Base-by-base conservation (phyloP, 2,329 filamentous ascomycete genomes). In the Aureobasidium sp. region DNA sequence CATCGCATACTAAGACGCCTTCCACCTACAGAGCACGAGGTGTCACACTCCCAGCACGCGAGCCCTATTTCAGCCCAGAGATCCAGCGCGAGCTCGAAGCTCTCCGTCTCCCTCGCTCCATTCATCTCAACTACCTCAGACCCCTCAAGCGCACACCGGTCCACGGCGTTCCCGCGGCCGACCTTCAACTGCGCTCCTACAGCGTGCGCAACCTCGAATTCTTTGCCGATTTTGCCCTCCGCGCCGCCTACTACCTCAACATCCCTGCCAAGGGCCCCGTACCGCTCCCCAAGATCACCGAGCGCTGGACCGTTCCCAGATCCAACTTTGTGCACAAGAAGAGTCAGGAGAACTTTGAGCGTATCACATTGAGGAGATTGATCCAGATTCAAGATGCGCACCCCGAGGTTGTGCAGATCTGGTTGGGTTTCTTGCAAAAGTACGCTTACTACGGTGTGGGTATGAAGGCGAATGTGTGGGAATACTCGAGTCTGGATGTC, bases 381-480 rank as follows among this genome's bases (percentile, higher is more conserved):
- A 91, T 99, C 58, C 91, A 96, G 76, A 94, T 99, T 70, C 88
- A 90, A 67, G 94, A 97, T 71, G 94, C 91, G 0, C 82, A 97
- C 70, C 86, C 91, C 0, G 90, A 97, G 73, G 87, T 86, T 0
- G 91, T 99, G 39, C 88, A 95, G 75, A 75, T 92, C 31, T 99
- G 94, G 94, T 78, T 99, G 63, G 91, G 91, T 0, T 97, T 96
- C 72, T 74, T 99, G 71, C 85, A 89, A 71, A 96, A 96, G 76
- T 88, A 97, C 72, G 90, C 91, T 45, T 96, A 94, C 73, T 90
- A 95, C 68, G 94, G 94, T n/a, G 87, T 97, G 44, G 94, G 94
- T 69, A 95, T 99, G 91, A 99, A 99, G 82, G 94, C 94, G 59
- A 97, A 99, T 73, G 83, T 97, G 54, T 99, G 89, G 86, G 90